phyloP scores from a whole-genome alignment of 169 alveolate genomes.

The Plasmodium relictum region DNA sequence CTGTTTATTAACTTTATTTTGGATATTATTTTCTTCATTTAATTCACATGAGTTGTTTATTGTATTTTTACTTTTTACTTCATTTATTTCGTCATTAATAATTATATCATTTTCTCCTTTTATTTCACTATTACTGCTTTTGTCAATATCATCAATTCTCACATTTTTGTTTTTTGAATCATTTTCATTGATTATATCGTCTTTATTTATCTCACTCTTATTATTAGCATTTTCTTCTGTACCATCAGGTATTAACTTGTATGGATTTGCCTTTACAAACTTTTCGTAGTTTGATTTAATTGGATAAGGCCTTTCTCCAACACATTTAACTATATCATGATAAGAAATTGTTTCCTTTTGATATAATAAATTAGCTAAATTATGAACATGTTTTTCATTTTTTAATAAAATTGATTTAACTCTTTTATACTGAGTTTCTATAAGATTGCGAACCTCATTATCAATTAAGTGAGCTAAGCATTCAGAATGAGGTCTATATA shows the following conservation, averaged over 20 bases:
- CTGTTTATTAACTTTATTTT: not conserved
- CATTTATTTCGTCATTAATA: not conserved
- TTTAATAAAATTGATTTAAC: constrained; percentile 84
- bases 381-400: constrained; percentile 85
- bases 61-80: not conserved
- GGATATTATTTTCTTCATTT: not conserved
- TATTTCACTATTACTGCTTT: not conserved
- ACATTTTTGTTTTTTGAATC: not conserved
- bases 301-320: constrained; percentile 89
- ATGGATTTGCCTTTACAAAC: constrained; percentile 79
- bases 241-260: constrained; percentile 2
- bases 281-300: constrained; percentile 81
- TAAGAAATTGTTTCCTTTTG: constrained; percentile 89
- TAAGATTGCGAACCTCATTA: constrained; percentile 84
- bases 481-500: constrained; percentile 91
- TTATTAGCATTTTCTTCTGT: not conserved
- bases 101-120: not conserved
- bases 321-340: constrained; percentile 89
- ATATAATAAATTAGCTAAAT: constrained; percentile 83
- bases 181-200: not conserved
- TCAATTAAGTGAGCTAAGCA: constrained; percentile 89
- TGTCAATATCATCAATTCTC: not conserved
- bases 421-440: constrained; percentile 89
- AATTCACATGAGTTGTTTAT: not conserved
- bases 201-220: not conserved